Percentiles rank a stretch among this genome's conserved stretches.
Conservation (phyloP, 495 filamentous ascomycete species). For the Penicillium cosmopolitanum region DNA sequence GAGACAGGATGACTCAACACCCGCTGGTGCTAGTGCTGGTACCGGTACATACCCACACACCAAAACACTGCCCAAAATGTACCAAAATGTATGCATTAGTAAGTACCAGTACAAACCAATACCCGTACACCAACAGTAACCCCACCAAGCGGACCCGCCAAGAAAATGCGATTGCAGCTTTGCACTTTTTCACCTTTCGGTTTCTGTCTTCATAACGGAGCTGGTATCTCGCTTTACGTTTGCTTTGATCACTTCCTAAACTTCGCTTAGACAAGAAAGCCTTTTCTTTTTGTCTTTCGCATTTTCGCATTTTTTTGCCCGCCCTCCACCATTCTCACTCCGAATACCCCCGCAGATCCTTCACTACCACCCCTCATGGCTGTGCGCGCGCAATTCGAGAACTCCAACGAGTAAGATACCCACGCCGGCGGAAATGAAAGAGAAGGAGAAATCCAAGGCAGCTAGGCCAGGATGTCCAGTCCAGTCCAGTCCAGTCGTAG, state of each 20-base stretch:
- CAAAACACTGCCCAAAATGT: no score
- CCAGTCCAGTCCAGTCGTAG: no score
- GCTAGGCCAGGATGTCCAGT: no score
- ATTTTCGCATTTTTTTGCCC: slow-evolving; percentile 2
- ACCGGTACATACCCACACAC: background rate
- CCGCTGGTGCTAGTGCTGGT: slow-evolving; percentile 4
- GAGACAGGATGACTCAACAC: slow-evolving; percentile 35
- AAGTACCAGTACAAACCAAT: slow-evolving; percentile 22
- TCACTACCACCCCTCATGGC: slow-evolving; percentile 57
- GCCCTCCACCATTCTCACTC: slow-evolving; percentile 2
- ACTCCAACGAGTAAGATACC: slow-evolving; percentile 87
- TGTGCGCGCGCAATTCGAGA: slow-evolving; percentile 92
- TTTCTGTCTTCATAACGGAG: background rate
- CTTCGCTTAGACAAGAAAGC: background rate
- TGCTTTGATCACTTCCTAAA: background rate
- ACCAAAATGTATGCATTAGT: no score
- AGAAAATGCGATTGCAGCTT: background rate
- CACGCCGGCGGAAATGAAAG: background rate
- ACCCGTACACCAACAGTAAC: background rate
- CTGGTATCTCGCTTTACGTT: background rate
- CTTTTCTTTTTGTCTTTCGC: background rate
- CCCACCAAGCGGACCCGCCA: background rate
- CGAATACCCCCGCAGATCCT: slow-evolving; percentile 1
- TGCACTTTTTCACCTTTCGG: background rate
- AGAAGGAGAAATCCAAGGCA: no score